These are phyloP conservation scores for Eucalyptus polybractea DNA, from an alignment of 345 rosid genomes.

Conservation along the genomic window DNA sequence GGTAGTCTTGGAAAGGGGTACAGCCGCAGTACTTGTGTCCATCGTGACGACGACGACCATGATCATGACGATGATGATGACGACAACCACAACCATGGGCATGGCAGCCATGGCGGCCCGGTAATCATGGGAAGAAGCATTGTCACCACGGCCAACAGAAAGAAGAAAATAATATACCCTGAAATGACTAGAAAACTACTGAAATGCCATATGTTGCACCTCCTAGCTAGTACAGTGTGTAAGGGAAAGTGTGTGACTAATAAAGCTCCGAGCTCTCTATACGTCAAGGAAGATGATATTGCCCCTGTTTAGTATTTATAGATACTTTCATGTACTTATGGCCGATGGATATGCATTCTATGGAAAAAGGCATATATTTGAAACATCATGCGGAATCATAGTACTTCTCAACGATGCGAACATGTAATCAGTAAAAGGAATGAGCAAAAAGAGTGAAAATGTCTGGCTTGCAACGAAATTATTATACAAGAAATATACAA, in stretches of 20 bases:
- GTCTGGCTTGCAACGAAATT: not conserved
- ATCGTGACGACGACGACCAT: too few species aligned
- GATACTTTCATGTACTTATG: not conserved
- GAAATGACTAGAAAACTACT: not conserved
- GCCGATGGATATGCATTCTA: not conserved
- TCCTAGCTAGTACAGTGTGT: not conserved
- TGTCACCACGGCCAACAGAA: not conserved
- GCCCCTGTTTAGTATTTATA: not conserved
- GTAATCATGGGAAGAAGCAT: not conserved
- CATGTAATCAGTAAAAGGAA: not conserved
- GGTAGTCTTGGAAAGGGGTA: too few species aligned
- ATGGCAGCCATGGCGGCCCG: not conserved
- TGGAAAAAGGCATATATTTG: not conserved
- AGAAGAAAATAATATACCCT: not conserved
- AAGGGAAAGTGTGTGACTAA: not conserved
- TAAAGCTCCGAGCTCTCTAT: not conserved
- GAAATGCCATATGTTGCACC: not conserved
- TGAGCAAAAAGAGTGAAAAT: not conserved
- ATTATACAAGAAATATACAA: not conserved
- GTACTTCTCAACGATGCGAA: not conserved
- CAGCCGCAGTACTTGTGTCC: too few species aligned
- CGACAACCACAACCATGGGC: not conserved
- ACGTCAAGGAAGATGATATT: not conserved
- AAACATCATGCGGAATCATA: not conserved
- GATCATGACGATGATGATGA: rapidly evolving